Conservation (phyloP, 2,329 filamentous ascomycete species). For the Bipolaris gigantea region DNA sequence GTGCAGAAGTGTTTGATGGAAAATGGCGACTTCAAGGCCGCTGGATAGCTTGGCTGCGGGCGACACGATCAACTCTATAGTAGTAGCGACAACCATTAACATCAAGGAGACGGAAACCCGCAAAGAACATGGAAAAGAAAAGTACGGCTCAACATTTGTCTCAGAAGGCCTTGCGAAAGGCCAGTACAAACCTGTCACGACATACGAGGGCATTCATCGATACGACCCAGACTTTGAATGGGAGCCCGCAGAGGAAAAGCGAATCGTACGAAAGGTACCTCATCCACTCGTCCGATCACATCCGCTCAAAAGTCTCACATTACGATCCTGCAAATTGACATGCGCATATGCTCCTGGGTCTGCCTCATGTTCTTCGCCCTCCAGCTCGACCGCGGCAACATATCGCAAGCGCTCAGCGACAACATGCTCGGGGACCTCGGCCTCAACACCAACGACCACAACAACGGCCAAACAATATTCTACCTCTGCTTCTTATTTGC, state of each 20-base stretch:
- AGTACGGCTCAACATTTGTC: slow-evolving; percentile 41
- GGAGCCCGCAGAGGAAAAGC: slow-evolving; percentile 60
- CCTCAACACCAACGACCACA: slow-evolving; percentile 45
- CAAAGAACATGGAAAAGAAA: slow-evolving; percentile 11
- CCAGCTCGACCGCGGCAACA: slow-evolving; percentile 55
- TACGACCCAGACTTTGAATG: slow-evolving; percentile 62
- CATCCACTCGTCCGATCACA: slow-evolving; percentile 31
- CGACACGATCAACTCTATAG: slow-evolving; percentile 25
- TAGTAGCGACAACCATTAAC: slow-evolving; percentile 22
- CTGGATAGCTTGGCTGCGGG: slow-evolving; percentile 11
- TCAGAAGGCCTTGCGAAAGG: slow-evolving; percentile 38
- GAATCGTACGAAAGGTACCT: slow-evolving; percentile 56
- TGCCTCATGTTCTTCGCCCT: slow-evolving; percentile 60
- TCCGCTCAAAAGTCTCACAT: background rate
- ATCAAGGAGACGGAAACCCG: slow-evolving; percentile 20
- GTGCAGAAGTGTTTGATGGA: slow-evolving; percentile 9
- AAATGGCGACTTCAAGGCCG: slow-evolving; percentile 2
- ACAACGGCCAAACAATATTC: slow-evolving; percentile 60
- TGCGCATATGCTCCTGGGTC: slow-evolving; percentile 55
- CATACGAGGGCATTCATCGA: slow-evolving; percentile 62
- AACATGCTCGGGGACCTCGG: slow-evolving; percentile 39
- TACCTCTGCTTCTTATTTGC: slow-evolving; percentile 75
- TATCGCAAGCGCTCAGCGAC: slow-evolving; percentile 44
- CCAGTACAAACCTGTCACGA: slow-evolving; percentile 56
- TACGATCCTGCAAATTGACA: slow-evolving; percentile 49